Evolutionary conservation across 2,329 filamentous ascomycete genomes (phyloP).

Genomic region (Cladosporium velox): DNA sequence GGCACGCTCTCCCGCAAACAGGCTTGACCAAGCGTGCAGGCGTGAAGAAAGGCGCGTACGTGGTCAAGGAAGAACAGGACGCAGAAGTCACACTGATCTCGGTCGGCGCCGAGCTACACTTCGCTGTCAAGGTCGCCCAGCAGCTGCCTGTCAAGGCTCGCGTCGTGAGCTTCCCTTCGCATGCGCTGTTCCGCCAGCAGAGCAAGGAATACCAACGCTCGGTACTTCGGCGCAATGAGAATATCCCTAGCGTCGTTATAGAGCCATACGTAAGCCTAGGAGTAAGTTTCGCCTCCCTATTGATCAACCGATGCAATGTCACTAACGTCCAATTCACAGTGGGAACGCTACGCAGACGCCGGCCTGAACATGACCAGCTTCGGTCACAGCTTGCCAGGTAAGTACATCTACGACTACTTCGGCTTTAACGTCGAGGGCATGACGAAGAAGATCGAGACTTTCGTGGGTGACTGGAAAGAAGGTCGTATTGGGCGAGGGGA

Average conservation of each 20-base stretch:
- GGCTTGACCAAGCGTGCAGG: constrained; percentile 41
- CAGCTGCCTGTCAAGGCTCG: constrained; percentile 45
- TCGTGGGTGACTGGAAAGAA: constrained; percentile 41
- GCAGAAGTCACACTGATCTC: constrained; percentile 52
- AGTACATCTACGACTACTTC: constrained; percentile 58
- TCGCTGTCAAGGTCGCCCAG: constrained; percentile 48
- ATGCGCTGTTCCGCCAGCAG: constrained; percentile 53
- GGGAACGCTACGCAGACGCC: constrained; percentile 63
- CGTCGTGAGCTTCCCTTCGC: constrained; percentile 54
- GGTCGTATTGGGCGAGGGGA: constrained; percentile 35
- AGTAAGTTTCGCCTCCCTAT: background rate
- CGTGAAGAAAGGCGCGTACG: constrained; percentile 46
- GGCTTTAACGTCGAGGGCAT: constrained; percentile 53
- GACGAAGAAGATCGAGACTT: constrained; percentile 43
- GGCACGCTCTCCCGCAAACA: constrained; percentile 45
- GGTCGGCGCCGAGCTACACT: constrained; percentile 53
- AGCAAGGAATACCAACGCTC: constrained; percentile 48
- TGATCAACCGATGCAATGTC: background rate
- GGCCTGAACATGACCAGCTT: constrained; percentile 57
- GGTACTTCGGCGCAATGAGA: constrained; percentile 46
- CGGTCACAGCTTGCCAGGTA: constrained; percentile 58
- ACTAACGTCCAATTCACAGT: constrained; percentile 30
- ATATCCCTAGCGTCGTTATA: constrained; percentile 53
- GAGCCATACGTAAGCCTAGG: constrained; percentile 61
- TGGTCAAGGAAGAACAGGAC: constrained; percentile 41